Conservation (phyloP, 2,329 filamentous ascomycete species). For the Byssochlamys sp. region DNA sequence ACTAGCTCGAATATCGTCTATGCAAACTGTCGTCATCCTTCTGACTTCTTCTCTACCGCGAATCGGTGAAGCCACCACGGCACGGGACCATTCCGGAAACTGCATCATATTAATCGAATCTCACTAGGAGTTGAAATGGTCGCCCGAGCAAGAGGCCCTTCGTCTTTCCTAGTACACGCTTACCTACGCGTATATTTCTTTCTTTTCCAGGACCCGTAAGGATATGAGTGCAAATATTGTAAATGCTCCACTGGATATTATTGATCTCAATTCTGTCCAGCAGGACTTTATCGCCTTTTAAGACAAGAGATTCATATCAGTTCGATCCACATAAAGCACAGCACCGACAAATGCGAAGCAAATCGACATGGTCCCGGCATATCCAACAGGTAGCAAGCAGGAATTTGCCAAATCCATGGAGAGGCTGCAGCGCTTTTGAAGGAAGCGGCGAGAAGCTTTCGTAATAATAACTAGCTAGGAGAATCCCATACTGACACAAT, state of each 20-base stretch:
- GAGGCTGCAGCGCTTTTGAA: not conserved
- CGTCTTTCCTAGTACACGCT: not conserved
- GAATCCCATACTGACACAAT: no score
- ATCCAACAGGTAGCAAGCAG: not conserved
- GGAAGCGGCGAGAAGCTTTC: no score
- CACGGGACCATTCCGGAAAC: not conserved
- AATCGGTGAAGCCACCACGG: not conserved
- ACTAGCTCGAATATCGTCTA: not conserved
- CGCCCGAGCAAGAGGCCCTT: no score
- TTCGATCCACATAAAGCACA: no score
- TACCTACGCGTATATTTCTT: not conserved
- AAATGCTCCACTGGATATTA: conserved; percentile 1
- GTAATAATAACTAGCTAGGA: no score
- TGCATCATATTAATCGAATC: not conserved
- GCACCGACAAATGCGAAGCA: no score
- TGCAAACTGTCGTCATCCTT: not conserved
- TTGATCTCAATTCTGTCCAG: not conserved
- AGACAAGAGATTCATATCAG: not conserved
- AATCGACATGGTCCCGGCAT: no score
- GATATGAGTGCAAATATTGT: not conserved
- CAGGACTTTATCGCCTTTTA: not conserved
- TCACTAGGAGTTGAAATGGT: no score
- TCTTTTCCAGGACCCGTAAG: not conserved
- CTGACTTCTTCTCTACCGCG: not conserved
- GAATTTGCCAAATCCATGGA: conserved; percentile 2